phyloP scores from a whole-genome alignment of 2,329 filamentous ascomycete genomes.

The Fusarium sp. region DNA sequence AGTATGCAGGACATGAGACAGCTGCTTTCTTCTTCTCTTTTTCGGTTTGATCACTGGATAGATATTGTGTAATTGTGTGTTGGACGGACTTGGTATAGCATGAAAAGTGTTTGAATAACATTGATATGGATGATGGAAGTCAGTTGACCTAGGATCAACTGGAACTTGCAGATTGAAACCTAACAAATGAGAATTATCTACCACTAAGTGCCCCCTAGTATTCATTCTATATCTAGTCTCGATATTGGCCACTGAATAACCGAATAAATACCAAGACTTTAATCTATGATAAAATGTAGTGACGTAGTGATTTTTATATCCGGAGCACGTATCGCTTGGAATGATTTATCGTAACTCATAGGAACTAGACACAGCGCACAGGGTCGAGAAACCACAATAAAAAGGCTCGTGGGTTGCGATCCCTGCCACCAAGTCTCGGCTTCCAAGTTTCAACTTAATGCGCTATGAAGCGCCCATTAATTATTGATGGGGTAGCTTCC shows the following conservation, averaged over 20 bases:
- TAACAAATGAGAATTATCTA: neutral
- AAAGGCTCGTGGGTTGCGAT: neutral
- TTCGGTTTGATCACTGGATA: neutral
- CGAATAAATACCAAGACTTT: neutral
- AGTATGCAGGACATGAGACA: neutral
- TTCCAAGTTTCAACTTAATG: constrained; percentile 4
- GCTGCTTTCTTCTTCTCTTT: neutral
- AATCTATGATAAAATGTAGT: neutral
- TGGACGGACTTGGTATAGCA: neutral
- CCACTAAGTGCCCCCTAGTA: neutral
- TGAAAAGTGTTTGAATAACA: neutral
- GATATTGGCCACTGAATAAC: neutral
- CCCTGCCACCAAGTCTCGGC: constrained; percentile 21
- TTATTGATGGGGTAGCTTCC: neutral
- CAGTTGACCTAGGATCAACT: neutral
- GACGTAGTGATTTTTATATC: neutral
- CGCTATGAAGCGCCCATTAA: neutral
- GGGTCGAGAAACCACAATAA: neutral
- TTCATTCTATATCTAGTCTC: neutral
- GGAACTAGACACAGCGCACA: neutral
- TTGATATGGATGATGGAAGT: neutral
- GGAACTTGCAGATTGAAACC: neutral
- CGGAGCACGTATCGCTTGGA: neutral
- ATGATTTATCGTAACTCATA: neutral
- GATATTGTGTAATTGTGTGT: neutral